These are phyloP conservation scores for Triticum timopheevii DNA, from an alignment of 176 grass and related monocot species.

Conservation along the genomic window DNA sequence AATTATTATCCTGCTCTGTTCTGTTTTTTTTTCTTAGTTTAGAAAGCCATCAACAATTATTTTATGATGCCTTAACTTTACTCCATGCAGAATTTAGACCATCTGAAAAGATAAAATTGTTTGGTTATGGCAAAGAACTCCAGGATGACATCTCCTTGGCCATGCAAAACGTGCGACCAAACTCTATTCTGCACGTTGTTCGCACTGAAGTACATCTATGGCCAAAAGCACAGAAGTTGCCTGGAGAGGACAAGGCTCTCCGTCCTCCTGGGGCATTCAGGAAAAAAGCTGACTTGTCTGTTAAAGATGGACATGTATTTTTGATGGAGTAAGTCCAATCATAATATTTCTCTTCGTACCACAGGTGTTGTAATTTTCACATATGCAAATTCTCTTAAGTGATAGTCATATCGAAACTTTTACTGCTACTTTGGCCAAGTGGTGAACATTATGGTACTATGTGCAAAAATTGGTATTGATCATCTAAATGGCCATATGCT, in stretches of 20 bases:
- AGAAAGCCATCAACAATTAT: conserved; percentile 5
- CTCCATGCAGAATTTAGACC: conserved; percentile 69
- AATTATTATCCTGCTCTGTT: conserved; percentile 1
- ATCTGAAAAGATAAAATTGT: conserved; percentile 76
- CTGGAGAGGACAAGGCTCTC: conserved; percentile 81
- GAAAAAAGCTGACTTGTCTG: conserved; percentile 89
- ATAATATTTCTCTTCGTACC: background rate
- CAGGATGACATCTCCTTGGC: conserved; percentile 66
- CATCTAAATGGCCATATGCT: background rate
- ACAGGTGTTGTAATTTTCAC: background rate
- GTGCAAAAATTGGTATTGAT: background rate
- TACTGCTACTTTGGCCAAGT: conserved; percentile 10
- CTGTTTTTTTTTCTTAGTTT: conserved; percentile 9
- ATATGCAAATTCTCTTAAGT: background rate
- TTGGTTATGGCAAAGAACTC: conserved; percentile 87
- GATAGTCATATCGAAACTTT: background rate
- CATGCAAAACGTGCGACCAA: conserved; percentile 65
- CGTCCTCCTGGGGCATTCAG: conserved; percentile 84
- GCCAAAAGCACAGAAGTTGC: conserved; percentile 89
- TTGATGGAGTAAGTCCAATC: conserved; percentile 85
- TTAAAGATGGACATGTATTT: conserved; percentile 92
- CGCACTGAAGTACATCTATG: conserved; percentile 80
- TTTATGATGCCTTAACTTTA: conserved; percentile 14
- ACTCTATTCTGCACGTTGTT: conserved; percentile 88
- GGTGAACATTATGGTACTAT: conserved; percentile 20